phyloP scores from a whole-genome alignment of 2,329 filamentous ascomycete genomes.

The Venturia pyrina region DNA sequence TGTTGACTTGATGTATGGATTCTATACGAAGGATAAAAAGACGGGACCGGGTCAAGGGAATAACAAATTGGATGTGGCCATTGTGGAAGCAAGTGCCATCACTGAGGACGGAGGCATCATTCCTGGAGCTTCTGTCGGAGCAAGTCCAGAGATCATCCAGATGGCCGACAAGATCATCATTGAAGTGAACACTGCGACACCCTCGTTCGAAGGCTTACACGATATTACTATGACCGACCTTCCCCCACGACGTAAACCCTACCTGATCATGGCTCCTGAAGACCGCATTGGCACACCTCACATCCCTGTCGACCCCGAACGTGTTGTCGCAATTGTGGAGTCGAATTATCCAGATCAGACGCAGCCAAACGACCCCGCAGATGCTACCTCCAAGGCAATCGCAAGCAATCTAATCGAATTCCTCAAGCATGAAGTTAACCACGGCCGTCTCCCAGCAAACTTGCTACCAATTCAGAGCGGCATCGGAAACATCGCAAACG shows the following conservation, averaged over 20 bases:
- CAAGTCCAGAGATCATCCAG: conserved; percentile 75
- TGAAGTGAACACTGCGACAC: conserved; percentile 80
- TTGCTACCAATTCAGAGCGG: conserved; percentile 77
- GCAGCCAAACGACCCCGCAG: conserved; percentile 64
- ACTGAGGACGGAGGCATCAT: conserved; percentile 84
- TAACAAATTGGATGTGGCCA: conserved; percentile 69
- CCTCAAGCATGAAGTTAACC: conserved; percentile 73
- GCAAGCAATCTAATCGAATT: conserved; percentile 74
- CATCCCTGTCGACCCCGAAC: conserved; percentile 75
- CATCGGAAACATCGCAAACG: conserved; percentile 90
- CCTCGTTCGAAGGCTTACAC: conserved; percentile 78
- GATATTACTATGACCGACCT: conserved; percentile 86
- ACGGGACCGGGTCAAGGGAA: conserved; percentile 48
- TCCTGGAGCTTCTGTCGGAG: conserved; percentile 75
- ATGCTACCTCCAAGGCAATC: conserved; percentile 62
- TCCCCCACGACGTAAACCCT: conserved; percentile 72
- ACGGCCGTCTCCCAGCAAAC: conserved; percentile 65
- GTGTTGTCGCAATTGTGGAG: conserved; percentile 75
- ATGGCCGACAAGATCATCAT: conserved; percentile 91
- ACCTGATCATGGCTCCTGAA: conserved; percentile 74
- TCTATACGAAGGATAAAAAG: conserved; percentile 17
- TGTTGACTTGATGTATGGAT: conserved; percentile 65
- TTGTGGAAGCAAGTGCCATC: conserved; percentile 79
- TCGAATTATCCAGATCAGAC: conserved; percentile 74
- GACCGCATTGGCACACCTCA: conserved; percentile 76